These are phyloP conservation scores for Saccharomycopsis sp. DNA, from an alignment of 805 yeast genomes.

Conservation along the genomic window DNA sequence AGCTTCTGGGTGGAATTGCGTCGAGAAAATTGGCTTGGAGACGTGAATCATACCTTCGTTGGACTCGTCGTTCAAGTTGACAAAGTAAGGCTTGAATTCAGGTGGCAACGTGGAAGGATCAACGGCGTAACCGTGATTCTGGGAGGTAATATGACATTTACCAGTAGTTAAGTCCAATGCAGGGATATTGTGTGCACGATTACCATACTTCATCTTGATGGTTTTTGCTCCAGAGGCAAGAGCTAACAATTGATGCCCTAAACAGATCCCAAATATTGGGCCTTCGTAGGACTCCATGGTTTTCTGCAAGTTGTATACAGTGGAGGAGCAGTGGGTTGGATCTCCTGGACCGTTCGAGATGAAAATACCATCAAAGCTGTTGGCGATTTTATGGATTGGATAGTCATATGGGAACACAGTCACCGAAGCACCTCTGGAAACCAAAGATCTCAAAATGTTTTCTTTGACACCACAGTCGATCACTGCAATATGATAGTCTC, in stretches of 20 bases:
- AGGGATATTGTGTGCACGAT: constrained; percentile 98
- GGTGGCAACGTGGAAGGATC: constrained; percentile 68
- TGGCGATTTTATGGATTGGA: constrained; percentile 83
- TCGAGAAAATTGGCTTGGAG: constrained; percentile 83
- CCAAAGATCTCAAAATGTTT: constrained; percentile 90
- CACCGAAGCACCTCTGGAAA: constrained; percentile 89
- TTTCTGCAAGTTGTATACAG: constrained; percentile 66
- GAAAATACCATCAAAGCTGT: constrained; percentile 87
- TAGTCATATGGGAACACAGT: constrained; percentile 96
- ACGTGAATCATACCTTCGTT: constrained; percentile 97
- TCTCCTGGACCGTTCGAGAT: constrained; percentile 97
- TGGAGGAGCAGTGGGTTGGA: constrained; percentile 81
- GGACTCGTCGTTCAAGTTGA: constrained; percentile 90
- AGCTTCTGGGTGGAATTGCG: constrained; percentile 99
- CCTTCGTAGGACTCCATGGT: constrained; percentile 63
- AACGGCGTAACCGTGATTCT: constrained; percentile 98
- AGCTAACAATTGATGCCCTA: constrained; percentile 95
- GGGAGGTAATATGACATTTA: constrained; percentile 95
- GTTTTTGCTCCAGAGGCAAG: constrained; percentile 94
- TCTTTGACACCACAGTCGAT: constrained; percentile 98
- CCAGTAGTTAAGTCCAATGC: constrained; percentile 87
- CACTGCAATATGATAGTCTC: constrained; percentile 77
- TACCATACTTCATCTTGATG: constrained; percentile 90
- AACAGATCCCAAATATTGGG: constrained; percentile 95
- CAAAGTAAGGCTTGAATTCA: constrained; percentile 81